Conservation (phyloP, 1,284 basidiomycete species). For the Cutaneotrichosporon spelunceum region DNA sequence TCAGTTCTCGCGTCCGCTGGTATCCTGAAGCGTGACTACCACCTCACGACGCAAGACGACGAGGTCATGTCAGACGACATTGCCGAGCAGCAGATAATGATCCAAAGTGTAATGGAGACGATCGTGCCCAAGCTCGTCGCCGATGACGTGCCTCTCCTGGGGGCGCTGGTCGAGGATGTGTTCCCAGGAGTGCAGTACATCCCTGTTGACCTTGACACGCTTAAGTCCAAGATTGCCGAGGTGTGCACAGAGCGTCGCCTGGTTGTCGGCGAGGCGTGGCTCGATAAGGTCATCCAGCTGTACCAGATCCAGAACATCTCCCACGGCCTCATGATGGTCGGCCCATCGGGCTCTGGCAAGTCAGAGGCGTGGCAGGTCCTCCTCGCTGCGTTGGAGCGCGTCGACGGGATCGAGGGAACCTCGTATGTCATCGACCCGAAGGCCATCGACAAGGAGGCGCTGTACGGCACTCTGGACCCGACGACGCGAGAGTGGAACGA, state of each 20-base stretch:
- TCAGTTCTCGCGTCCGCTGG: conserved; percentile 94
- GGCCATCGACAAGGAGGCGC: conserved; percentile 95
- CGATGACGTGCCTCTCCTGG: conserved; percentile 91
- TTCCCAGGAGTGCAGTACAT: conserved; percentile 93
- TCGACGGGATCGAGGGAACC: conserved; percentile 89
- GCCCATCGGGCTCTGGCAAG: conserved; percentile 94
- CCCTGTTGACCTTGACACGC: conserved; percentile 80
- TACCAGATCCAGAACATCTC: conserved; percentile 99
- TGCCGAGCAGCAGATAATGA: conserved; percentile 90
- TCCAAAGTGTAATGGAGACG: conserved; percentile 98
- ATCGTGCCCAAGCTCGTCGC: conserved; percentile 98
- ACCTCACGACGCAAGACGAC: conserved; percentile 49
- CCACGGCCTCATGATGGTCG: conserved; percentile 99
- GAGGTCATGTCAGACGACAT: conserved; percentile 60
- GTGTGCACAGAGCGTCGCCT: conserved; percentile 85
- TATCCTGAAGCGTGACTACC: conserved; percentile 89
- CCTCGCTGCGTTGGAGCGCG: conserved; percentile 80
- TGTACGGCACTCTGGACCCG: conserved; percentile 94
- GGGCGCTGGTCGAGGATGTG: conserved; percentile 91
- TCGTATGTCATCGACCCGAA: conserved; percentile 98
- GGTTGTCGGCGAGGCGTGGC: conserved; percentile 83
- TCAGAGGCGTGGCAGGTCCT: conserved; percentile 96
- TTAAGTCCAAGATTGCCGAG: conserved; percentile 77
- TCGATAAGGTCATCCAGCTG: conserved; percentile 92
- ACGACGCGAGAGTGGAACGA: conserved; percentile 99